Evolutionary conservation across 768 basidiomycete genomes (phyloP), one percentile per base, ranked within the genome.

Genomic region (Rubroboletus satanas): DNA sequence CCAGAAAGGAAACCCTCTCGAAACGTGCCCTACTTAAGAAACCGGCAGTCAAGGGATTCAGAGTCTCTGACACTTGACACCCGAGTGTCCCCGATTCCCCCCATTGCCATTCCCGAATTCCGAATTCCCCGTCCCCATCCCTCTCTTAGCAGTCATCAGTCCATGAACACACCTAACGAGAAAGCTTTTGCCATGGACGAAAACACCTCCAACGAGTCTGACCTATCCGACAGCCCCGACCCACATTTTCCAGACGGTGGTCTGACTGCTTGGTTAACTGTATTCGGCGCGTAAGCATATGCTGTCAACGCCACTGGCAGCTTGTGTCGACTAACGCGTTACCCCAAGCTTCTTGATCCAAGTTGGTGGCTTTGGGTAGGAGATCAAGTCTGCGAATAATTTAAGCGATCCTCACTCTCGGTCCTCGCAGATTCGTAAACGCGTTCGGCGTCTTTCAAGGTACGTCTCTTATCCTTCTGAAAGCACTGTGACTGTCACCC

Each of bases 391-490:
- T 31, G 7, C 21, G 23, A n/a, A 8, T n/a, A n/a, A 21, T 21
- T 21, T 21, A 14, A 14, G 0, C 29, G 11, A 23, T 21, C 15
- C 48, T 48, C 17, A 49, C 17, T 2, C 35, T 17, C 37, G 17
- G 12, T 8, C 9, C 32, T 33, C 14, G 6, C 50, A 76, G 75
- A 18, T 69, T 73, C 46, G 60, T 69, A 9, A 66, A 62, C 42
- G 66, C 73, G 2, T 78, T 71, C 48, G 76, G 76, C 26, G 74
- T 75, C 32, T 77, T 74, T 49, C 74, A 77, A 69, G 75, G 75
- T 47, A 51, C 29, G 41, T 26, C 12, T 44, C 37, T 23, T 21
- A 36, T 42, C 36, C 48, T 17, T 23, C 5, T 3, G 2, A 12
- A 8, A 29, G 7, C 43, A 15, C 31, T 21, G 21, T 21, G 21